phyloP scores from a whole-genome alignment of 1,139 yeast species.

The Ogataea hybrid region DNA sequence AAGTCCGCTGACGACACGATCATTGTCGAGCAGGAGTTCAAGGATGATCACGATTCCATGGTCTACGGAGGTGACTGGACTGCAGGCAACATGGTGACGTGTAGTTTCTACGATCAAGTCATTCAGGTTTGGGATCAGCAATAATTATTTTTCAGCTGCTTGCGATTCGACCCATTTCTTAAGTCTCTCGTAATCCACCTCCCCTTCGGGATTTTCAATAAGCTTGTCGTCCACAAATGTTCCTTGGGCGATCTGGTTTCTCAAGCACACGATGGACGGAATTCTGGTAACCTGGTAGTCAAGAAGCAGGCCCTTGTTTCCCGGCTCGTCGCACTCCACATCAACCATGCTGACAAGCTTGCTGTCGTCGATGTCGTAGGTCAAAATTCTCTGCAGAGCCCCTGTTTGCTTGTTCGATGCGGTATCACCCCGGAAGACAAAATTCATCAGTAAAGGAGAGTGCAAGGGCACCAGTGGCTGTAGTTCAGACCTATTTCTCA shows the following conservation, averaged over 20 bases:
- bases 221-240: constrained; percentile 43
- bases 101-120: constrained; percentile 87
- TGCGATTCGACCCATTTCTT: constrained; percentile 54
- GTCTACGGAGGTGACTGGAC: constrained; percentile 96
- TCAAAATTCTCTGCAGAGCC: constrained; percentile 54
- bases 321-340: constrained; percentile 65
- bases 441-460: constrained; percentile 67
- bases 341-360: constrained; percentile 62
- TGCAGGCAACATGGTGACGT: constrained; percentile 56
- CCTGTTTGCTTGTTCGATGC: constrained; percentile 63
- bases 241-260: constrained; percentile 63
- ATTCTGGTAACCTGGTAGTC: constrained; percentile 58
- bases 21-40: constrained; percentile 49
- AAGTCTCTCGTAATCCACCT: constrained; percentile 51
- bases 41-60: constrained; percentile 83
- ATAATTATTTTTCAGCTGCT: constrained; percentile 32
- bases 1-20: constrained; percentile 36
- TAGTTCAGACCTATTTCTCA: constrained; percentile 48
- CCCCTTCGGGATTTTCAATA: constrained; percentile 33
- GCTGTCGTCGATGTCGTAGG: constrained; percentile 41
- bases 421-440: constrained; percentile 67
- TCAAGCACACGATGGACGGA: constrained; percentile 66
- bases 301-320: constrained; percentile 54
- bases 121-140: constrained; percentile 65
- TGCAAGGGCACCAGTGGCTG: constrained; percentile 51